Base-by-base conservation (phyloP, 73 alveolate species). In the Halteria grandinella region DNA sequence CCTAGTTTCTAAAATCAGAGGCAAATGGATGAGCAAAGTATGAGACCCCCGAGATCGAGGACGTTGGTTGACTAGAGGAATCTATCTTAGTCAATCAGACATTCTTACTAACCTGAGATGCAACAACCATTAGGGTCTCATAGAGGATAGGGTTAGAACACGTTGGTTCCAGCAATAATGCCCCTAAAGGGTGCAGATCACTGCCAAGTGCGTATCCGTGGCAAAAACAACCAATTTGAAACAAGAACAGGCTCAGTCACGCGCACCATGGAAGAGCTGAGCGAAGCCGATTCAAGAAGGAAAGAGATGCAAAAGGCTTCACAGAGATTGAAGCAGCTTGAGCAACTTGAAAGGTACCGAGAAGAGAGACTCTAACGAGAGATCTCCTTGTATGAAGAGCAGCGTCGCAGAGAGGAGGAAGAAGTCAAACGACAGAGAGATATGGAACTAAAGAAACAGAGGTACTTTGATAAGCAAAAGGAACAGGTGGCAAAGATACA, bases 161-260 rank as follows among this genome's bases (percentile, higher is more conserved):
- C n/a, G n/a, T n/a, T n/a, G n/a, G n/a, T n/a, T n/a, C n/a, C n/a
- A n/a, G n/a, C n/a, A n/a, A n/a, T n/a, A n/a, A n/a, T n/a, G n/a
- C n/a, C n/a, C n/a, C n/a, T n/a, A n/a, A n/a, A n/a, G n/a, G n/a
- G n/a, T n/a, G n/a, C n/a, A n/a, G n/a, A n/a, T n/a, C n/a, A n/a
- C n/a, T n/a, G n/a, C 51, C 29, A 66, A 31, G 75, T 73, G 12
- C 28, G 85, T 25, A 55, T 73, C 18, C 14, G 85, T 10, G 85
- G 85, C 21, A 73, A 73, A 25, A 28, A 73, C 36, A 39, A 25
- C 24, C 37, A 0, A 49, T 5, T 8, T n/a, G 75, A 73, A 52
- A 73, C 85, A 1, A 73, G 55, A 40, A 33, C 54, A 10, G 85
- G 85, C 17, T 73, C 85, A 54, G 85, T 73, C 21, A 54, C 75